phyloP scores from a whole-genome alignment of 163 green algal species.

The Coccomyxa subellipsoidea region DNA sequence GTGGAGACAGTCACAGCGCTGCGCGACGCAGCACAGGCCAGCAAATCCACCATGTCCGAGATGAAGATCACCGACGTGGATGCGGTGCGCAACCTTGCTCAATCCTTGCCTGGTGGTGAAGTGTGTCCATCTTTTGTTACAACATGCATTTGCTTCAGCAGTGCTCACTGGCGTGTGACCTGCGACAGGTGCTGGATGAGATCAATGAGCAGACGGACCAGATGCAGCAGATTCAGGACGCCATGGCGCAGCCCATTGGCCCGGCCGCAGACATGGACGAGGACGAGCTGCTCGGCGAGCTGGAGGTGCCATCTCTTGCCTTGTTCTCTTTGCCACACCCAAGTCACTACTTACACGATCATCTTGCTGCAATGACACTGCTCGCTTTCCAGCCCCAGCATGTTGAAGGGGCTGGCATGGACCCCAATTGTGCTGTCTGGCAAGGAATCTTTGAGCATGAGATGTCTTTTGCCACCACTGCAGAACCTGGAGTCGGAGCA shows the following conservation, averaged over 20 bases:
- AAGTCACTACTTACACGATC: too few relatives aligned
- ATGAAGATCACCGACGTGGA: conserved; percentile 58
- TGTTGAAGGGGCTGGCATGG: too few relatives aligned
- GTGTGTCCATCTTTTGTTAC: background rate
- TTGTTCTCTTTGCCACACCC: too few relatives aligned
- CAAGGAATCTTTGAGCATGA: background rate
- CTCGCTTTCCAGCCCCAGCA: too few relatives aligned
- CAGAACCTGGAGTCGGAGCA: conserved; percentile 67
- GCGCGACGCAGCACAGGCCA: conserved; percentile 62
- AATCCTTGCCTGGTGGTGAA: background rate
- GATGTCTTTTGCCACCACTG: background rate
- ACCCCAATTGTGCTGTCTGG: background rate
- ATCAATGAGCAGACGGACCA: conserved; percentile 92
- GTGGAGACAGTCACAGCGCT: conserved; percentile 83
- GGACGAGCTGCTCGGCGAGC: conserved; percentile 86
- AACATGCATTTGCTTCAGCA: background rate
- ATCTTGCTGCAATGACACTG: too few relatives aligned
- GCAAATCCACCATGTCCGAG: conserved; percentile 82
- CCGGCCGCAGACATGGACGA: conserved; percentile 71
- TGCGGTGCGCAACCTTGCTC: background rate
- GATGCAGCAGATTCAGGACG: conserved; percentile 90
- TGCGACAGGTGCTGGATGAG: conserved; percentile 81
- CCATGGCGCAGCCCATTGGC: conserved; percentile 79
- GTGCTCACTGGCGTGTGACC: background rate
- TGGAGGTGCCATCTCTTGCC: conserved; percentile 65